These are phyloP conservation scores for Ceratobasidium sp. DNA, from an alignment of 1,284 basidiomycete genomes.

Conservation along the genomic window DNA sequence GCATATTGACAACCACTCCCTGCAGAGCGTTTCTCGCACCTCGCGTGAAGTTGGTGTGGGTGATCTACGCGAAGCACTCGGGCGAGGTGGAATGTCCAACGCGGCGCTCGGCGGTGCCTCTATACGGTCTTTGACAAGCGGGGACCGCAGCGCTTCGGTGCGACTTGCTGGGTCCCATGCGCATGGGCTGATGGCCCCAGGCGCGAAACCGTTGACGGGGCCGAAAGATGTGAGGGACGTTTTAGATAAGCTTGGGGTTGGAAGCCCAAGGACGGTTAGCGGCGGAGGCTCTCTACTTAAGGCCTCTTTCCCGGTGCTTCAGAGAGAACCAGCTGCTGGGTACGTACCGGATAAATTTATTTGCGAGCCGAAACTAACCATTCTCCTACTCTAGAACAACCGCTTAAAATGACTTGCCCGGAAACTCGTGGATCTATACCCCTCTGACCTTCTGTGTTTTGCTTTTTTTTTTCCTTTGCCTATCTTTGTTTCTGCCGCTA, in stretches of 20 bases:
- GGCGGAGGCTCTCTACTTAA: slow-evolving; percentile 66
- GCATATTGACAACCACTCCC: slow-evolving; percentile 87
- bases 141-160: slow-evolving; percentile 65
- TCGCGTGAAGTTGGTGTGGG: slow-evolving; percentile 82
- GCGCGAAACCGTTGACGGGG: slow-evolving; percentile 62
- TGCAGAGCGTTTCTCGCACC: slow-evolving; percentile 80
- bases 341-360: slow-evolving; percentile 48
- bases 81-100: slow-evolving; percentile 81
- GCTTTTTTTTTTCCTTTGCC: neutral
- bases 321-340: slow-evolving; percentile 57
- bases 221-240: slow-evolving; percentile 81
- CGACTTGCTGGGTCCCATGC: slow-evolving; percentile 57
- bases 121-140: slow-evolving; percentile 73
- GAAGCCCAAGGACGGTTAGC: slow-evolving; percentile 61
- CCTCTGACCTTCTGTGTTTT: neutral
- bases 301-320: slow-evolving; percentile 69
- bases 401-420: neutral
- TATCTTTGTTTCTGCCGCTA: neutral
- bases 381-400: neutral
- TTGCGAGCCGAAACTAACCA: neutral
- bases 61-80: slow-evolving; percentile 85
- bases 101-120: slow-evolving; percentile 67
- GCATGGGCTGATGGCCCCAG: slow-evolving; percentile 62
- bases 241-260: slow-evolving; percentile 78
- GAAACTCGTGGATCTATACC: slow-evolving; percentile 25